These are phyloP conservation scores for Boletus smithii DNA, from an alignment of 1,284 basidiomycete species.

Conservation along the genomic window DNA sequence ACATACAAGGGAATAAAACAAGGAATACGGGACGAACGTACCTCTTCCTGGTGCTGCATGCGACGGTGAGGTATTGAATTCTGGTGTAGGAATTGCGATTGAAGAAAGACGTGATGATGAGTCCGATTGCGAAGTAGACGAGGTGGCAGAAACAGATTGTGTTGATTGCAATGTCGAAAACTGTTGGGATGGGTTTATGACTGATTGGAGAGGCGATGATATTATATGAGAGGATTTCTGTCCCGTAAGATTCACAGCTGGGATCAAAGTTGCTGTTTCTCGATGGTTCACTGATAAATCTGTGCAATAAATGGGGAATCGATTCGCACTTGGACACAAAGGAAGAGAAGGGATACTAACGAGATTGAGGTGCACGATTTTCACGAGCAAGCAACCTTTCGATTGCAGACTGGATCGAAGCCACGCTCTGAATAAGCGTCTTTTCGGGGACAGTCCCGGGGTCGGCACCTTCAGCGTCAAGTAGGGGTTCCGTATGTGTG, in stretches of 20 bases:
- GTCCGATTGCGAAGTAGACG: background rate
- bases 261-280: background rate
- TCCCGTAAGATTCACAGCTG: background rate
- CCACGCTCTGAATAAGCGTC: slow-evolving; percentile 19
- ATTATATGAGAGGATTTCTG: background rate
- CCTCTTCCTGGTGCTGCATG: slow-evolving; percentile 5
- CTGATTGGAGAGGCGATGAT: background rate
- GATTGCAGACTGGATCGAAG: slow-evolving; percentile 23
- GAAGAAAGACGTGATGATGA: background rate
- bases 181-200: background rate
- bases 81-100: background rate
- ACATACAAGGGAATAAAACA: background rate
- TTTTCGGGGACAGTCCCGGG: background rate
- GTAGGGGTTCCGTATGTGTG: too few relatives aligned
- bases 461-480: too few relatives aligned
- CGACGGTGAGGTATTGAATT: background rate
- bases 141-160: background rate
- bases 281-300: slow-evolving; percentile 1
- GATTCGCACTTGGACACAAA: background rate
- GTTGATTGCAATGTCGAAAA: background rate
- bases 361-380: slow-evolving; percentile 1
- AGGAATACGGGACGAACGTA: too few relatives aligned
- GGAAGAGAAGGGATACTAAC: slow-evolving; percentile 12
- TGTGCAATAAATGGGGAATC: background rate
- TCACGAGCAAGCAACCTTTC: slow-evolving; percentile 17